Conservation (phyloP, 495 filamentous ascomycete species). For the Aspergillus cavernicola region DNA sequence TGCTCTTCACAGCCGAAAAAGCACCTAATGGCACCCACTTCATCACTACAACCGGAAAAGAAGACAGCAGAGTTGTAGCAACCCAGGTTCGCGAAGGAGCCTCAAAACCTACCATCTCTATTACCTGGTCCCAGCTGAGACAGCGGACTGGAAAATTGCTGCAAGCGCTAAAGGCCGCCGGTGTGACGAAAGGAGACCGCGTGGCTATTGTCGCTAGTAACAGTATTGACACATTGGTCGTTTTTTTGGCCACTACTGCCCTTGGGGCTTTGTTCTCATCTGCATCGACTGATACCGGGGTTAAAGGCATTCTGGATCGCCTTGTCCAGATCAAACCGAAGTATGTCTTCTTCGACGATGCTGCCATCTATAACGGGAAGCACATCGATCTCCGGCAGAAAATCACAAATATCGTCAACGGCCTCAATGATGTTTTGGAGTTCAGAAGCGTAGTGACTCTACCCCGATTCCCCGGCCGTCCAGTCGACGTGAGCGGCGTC, state of each 20-base stretch:
- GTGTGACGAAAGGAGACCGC: constrained; percentile 65
- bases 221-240: constrained; percentile 64
- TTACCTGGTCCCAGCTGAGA: constrained; percentile 64
- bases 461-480: constrained; percentile 53
- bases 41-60: constrained; percentile 47
- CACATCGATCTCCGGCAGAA: constrained; percentile 65
- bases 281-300: constrained; percentile 75
- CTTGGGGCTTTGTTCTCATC: constrained; percentile 69
- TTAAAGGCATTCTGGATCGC: constrained; percentile 70
- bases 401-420: constrained; percentile 61
- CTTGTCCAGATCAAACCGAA: constrained; percentile 66
- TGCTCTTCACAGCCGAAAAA: constrained; percentile 45
- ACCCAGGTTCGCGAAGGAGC: constrained; percentile 72
- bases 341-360: constrained; percentile 76
- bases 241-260: constrained; percentile 61
- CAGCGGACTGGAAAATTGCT: constrained; percentile 51
- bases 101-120: constrained; percentile 44
- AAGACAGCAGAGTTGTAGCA: constrained; percentile 62
- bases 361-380: constrained; percentile 74
- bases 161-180: constrained; percentile 58
- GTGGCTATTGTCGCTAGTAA: constrained; percentile 69
- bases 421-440: constrained; percentile 53
- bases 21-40: constrained; percentile 46
- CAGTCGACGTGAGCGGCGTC: constrained; percentile 55
- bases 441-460: constrained; percentile 64